Conservation (phyloP, 352 stramenopile genomes). For the Phytopythium boreale region DNA sequence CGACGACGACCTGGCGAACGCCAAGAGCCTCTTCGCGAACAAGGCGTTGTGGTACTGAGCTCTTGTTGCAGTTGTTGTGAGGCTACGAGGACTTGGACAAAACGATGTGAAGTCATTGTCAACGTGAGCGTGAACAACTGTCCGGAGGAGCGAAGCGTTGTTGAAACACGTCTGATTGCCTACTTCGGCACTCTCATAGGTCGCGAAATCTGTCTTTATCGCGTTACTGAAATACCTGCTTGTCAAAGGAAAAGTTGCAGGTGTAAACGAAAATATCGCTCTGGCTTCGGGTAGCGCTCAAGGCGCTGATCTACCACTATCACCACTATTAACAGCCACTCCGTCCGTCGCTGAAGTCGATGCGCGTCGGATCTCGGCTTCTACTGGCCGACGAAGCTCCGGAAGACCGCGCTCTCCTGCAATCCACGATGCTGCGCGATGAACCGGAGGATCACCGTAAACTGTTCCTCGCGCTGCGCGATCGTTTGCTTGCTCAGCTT, state of each 20-base stretch:
- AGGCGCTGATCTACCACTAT: background rate
- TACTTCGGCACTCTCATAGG: background rate
- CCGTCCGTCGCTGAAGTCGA: background rate
- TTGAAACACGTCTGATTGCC: background rate
- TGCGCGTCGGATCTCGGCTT: slow-evolving; percentile 1
- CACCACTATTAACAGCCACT: slow-evolving; percentile 15
- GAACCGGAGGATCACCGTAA: slow-evolving; percentile 44
- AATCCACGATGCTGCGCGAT: slow-evolving; percentile 38
- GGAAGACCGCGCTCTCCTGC: slow-evolving; percentile 38
- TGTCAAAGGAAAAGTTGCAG: background rate
- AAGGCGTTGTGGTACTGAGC: slow-evolving; percentile 26
- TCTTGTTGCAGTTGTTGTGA: background rate
- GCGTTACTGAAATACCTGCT: slow-evolving; percentile 2
- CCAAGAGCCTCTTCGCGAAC: slow-evolving; percentile 22
- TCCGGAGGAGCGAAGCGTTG: background rate
- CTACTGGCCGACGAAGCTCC: slow-evolving; percentile 36
- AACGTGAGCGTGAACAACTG: too few species aligned
- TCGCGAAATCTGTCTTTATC: background rate
- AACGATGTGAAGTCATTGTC: background rate
- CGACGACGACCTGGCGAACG: slow-evolving; percentile 18
- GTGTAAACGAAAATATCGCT: background rate
- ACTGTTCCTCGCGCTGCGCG: slow-evolving; percentile 39
- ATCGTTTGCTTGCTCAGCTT: slow-evolving; percentile 43
- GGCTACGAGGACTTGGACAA: background rate
- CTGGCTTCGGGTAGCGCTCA: background rate